Conservation (phyloP, 176 grass and related monocot genomes). For the Carex scoparia region DNA sequence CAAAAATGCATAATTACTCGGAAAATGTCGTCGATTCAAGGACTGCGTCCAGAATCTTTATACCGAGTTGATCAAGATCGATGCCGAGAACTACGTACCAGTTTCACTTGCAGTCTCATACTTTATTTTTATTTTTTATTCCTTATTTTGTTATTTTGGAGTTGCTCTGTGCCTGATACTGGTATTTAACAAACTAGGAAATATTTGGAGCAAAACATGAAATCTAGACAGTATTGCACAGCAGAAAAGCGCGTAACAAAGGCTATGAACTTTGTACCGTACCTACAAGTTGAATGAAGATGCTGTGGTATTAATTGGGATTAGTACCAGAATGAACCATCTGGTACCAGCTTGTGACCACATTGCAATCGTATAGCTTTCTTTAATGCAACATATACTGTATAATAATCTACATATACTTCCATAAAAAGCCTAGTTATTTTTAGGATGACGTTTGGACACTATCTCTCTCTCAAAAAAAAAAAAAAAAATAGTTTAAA, state of each 20-base stretch:
- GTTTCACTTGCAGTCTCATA: too few relatives aligned
- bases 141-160: neutral
- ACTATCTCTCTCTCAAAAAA: neutral
- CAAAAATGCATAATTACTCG: neutral
- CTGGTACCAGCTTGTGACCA: neutral
- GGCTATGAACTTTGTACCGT: neutral
- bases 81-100: neutral
- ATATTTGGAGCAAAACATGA: neutral
- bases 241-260: neutral
- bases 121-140: neutral
- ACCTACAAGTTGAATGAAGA: constrained; percentile 1
- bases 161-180: neutral
- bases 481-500: neutral
- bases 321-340: neutral
- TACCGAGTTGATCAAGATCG: neutral
- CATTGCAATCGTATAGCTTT: neutral
- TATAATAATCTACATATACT: neutral
- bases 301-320: neutral
- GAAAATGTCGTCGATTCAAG: neutral
- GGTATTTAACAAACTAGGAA: neutral
- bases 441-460: neutral
- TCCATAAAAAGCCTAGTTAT: neutral
- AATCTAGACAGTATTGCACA: neutral
- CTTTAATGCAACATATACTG: neutral
- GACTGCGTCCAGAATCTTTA: neutral